phyloP scores from a whole-genome alignment of 768 basidiomycete genomes.

The Dentipellis sp. region DNA sequence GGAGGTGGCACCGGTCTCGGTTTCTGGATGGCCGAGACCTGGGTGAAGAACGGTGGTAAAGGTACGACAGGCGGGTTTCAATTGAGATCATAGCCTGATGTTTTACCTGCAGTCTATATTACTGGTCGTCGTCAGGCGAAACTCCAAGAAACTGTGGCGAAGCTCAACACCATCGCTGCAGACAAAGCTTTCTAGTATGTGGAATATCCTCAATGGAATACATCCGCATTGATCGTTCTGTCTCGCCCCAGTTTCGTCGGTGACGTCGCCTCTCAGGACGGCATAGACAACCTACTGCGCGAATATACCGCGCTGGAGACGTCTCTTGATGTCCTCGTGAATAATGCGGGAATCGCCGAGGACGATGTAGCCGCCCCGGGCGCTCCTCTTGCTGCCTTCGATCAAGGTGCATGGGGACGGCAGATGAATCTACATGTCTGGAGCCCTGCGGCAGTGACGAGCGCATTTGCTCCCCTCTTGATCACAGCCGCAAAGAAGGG shows the following conservation, averaged over 20 bases:
- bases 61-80: conserved; percentile 37
- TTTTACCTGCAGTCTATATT: no score
- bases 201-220: background rate
- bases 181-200: conserved; percentile 10
- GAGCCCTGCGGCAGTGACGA: conserved; percentile 63
- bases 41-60: conserved; percentile 72
- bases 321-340: conserved; percentile 64
- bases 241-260: conserved; percentile 59
- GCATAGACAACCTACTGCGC: conserved; percentile 30
- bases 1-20: conserved; percentile 76
- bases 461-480: conserved; percentile 59
- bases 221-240: conserved; percentile 54
- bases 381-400: conserved; percentile 52
- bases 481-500: no score
- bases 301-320: conserved; percentile 50
- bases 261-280: conserved; percentile 42
- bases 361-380: conserved; percentile 20
- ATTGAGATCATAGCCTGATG: no score
- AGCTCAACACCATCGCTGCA: conserved; percentile 27
- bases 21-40: conserved; percentile 72
- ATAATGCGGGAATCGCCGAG: conserved; percentile 61
- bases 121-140: conserved; percentile 47
- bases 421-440: conserved; percentile 66
- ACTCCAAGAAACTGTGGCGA: conserved; percentile 48
- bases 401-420: conserved; percentile 58